Evolutionary conservation across 352 stramenopile genomes (phyloP), one percentile per base, ranked within the genome.

Genomic region (Pythium sp.): DNA sequence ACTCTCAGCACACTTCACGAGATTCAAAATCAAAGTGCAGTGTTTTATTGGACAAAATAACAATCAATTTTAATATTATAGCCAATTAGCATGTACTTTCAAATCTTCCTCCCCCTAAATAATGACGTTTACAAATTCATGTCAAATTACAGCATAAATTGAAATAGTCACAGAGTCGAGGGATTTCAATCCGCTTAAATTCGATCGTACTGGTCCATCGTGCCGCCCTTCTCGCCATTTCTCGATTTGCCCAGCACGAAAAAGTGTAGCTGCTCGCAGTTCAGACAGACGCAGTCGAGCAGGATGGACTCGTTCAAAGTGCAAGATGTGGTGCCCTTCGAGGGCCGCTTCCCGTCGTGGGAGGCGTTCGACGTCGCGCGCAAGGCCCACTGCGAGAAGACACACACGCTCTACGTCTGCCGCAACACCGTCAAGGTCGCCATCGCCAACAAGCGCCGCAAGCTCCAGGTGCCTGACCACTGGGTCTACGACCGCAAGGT

Each of bases 361-460:
- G 84, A 90, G 72, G 81, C 80, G 34, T 90, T 92, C 46, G 84
- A 92, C 56, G 65, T 87, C 9, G 84, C 81, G 53, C 79, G 84
- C 28, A 83, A 79, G 57, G 79, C 80, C 7, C 84, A 92, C 67
- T 83, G 84, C 67, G 84, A 92, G 68, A 89, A 89, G 70, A 92
- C 84, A 28, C 77, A 87, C 80, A 92, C 81, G 38, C 87, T 92
- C 75, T 92, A 92, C 72, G 84, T 92, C 60, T 92, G 84, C 62
- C 84, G 84, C 62, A 92, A 92, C 67, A 90, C 81, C 11, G 81
- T 92, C 55, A 88, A 90, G 61, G 84, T 92, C 56, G 79, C 81
- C 30, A 76, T 89, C 28, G 84, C 84, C 69, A 92, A 92, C 73
- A 84, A 84, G 62, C 84, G 84, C 38, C 81, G 84, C 65, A 86